phyloP scores from a whole-genome alignment of 2,329 filamentous ascomycete species.

The Aspergillus flavus region DNA sequence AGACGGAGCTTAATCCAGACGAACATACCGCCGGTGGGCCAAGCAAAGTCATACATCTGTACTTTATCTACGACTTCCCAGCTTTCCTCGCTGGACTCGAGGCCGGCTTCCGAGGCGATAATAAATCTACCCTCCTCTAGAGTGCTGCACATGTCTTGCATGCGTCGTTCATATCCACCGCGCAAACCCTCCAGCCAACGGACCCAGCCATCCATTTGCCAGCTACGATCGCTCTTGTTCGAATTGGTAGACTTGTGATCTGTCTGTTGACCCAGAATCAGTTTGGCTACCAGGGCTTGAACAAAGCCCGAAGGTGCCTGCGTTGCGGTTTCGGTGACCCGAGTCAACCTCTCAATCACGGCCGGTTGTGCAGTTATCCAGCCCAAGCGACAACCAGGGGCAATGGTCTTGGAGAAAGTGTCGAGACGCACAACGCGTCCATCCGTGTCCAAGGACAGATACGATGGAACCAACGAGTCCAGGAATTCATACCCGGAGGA shows the following conservation, averaged over 20 bases:
- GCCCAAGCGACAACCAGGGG: conserved; percentile 84
- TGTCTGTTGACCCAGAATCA: conserved; percentile 69
- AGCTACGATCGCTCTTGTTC: conserved; percentile 60
- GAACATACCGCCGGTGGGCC: conserved; percentile 90
- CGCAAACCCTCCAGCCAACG: conserved; percentile 86
- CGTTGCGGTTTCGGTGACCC: conserved; percentile 76
- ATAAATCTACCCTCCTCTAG: conserved; percentile 70
- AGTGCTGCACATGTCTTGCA: conserved; percentile 74
- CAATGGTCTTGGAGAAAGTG: conserved; percentile 91
- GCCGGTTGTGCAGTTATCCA: conserved; percentile 87
- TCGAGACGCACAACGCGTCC: conserved; percentile 88
- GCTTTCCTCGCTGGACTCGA: conserved; percentile 46
- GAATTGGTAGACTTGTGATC: conserved; percentile 46
- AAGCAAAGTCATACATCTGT: conserved; percentile 72
- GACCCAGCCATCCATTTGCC: conserved; percentile 84
- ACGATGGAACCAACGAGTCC: conserved; percentile 81
- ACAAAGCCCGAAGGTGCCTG: conserved; percentile 89
- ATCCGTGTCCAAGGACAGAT: conserved; percentile 77
- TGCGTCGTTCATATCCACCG: conserved; percentile 80
- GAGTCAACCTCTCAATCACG: conserved; percentile 71
- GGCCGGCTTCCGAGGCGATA: conserved; percentile 60
- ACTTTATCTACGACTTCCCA: conserved; percentile 78
- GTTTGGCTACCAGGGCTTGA: conserved; percentile 69
- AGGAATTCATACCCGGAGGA: conserved; percentile 74
- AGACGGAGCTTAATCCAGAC: conserved; percentile 77